phyloP scores from a whole-genome alignment of 768 basidiomycete species.

The Rhodotorula babjevae region DNA sequence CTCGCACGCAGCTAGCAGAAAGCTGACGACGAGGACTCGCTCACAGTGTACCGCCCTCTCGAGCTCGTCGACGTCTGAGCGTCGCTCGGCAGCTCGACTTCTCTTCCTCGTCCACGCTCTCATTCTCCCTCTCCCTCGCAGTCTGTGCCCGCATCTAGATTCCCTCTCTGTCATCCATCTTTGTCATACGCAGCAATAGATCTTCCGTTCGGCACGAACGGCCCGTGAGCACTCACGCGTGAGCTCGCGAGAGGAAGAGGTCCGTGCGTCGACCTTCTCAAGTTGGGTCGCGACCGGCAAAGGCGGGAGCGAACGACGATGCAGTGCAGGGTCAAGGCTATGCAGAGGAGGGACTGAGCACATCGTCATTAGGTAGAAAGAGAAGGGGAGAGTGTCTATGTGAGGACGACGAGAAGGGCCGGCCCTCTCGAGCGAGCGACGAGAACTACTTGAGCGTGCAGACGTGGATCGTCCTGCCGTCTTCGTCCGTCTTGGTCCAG shows the following conservation, averaged over 20 bases:
- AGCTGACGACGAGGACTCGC: neutral
- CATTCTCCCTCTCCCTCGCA: too few species aligned
- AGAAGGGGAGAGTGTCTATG: neutral
- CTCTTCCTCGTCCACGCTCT: too few species aligned
- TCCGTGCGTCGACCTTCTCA: neutral
- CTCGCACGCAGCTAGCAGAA: neutral
- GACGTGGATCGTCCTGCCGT: neutral
- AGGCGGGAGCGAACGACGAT: neutral
- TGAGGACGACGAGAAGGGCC: neutral
- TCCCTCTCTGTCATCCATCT: too few species aligned
- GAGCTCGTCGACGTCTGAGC: slow-evolving; percentile 19
- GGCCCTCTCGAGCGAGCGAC: too few species aligned
- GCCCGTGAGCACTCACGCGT: too few species aligned
- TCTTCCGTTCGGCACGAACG: neutral
- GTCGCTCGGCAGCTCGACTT: too few species aligned
- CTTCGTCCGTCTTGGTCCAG: neutral
- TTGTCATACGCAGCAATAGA: neutral
- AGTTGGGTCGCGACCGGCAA: neutral
- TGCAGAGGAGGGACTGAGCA: neutral
- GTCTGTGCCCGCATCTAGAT: too few species aligned
- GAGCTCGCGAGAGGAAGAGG: too few species aligned
- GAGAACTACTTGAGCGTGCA: neutral
- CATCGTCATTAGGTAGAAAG: neutral
- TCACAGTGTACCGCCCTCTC: slow-evolving; percentile 34
- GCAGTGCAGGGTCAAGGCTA: neutral